A percentile compares a stretch with the other conserved stretches of the same genome.
Evolutionary conservation across 192 early-diverging fungal species (phyloP).

Genomic region (Backusella luteola): DNA sequence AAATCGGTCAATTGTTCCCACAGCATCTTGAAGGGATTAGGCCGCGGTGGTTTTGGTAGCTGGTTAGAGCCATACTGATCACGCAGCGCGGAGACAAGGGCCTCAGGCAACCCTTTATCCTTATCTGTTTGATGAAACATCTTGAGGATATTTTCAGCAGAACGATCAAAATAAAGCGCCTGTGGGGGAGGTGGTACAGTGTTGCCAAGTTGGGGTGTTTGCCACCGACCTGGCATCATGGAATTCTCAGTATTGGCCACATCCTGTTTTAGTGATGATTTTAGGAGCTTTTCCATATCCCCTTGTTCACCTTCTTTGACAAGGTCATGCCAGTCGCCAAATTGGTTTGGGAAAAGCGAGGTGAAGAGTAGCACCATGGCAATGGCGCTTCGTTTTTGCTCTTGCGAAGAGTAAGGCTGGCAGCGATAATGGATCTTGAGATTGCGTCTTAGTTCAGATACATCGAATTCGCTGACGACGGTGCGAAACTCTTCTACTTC

Average conservation of each 20-base stretch:
- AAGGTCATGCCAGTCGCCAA: slow-evolving; percentile 89
- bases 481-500: slow-evolving; percentile 91
- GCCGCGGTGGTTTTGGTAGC: slow-evolving; percentile 76
- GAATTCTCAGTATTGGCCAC: slow-evolving; percentile 24
- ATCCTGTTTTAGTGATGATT: slow-evolving; percentile 17
- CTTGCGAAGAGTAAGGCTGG: slow-evolving; percentile 58
- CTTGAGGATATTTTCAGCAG: slow-evolving; percentile 73
- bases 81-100: slow-evolving; percentile 55
- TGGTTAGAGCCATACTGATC: slow-evolving; percentile 85
- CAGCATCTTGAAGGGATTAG: slow-evolving; percentile 67
- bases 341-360: slow-evolving; percentile 66
- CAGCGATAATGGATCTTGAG: slow-evolving; percentile 79
- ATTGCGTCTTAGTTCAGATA: slow-evolving; percentile 74
- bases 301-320: slow-evolving; percentile 63
- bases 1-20: slow-evolving; percentile 90
- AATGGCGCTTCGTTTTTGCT: slow-evolving; percentile 70
- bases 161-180: slow-evolving; percentile 93
- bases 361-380: slow-evolving; percentile 78
- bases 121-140: slow-evolving; percentile 80
- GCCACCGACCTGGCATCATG: slow-evolving; percentile 4
- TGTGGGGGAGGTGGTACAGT: slow-evolving; percentile 41
- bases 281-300: slow-evolving; percentile 21
- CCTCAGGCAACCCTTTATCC: slow-evolving; percentile 59
- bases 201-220: neutral
- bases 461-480: slow-evolving; percentile 75